Conservation (phyloP, 176 grass and related monocot genomes). For the Zoysia japonica region DNA sequence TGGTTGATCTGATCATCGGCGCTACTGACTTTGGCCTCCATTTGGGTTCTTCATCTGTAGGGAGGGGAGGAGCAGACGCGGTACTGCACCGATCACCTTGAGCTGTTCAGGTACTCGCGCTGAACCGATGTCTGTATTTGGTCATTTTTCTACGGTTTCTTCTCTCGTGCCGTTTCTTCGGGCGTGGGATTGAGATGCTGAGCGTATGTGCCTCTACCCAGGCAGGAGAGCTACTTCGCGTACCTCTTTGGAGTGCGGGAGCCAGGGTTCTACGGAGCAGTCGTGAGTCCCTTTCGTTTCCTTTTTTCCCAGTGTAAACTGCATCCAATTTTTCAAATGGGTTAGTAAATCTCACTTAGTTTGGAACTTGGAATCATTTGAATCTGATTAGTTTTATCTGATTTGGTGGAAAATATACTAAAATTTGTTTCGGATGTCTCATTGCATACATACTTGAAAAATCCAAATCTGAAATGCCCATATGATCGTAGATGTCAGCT, state of each 20-base stretch:
- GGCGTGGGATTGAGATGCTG: neutral
- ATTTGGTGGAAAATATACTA: too few relatives aligned
- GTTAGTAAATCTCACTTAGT: too few relatives aligned
- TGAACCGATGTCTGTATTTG: neutral
- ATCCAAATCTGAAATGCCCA: too few relatives aligned
- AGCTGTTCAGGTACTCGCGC: conserved; percentile 64
- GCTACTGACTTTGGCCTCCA: neutral
- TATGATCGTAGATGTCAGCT: too few relatives aligned
- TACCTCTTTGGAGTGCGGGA: conserved; percentile 86
- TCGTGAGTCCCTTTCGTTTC: too few relatives aligned
- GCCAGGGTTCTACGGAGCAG: conserved; percentile 57
- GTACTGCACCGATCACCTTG: conserved; percentile 77
- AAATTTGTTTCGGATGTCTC: too few relatives aligned
- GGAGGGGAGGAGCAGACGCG: conserved; percentile 75
- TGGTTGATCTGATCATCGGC: neutral
- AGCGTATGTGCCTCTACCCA: conserved; percentile 27
- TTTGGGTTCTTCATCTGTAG: conserved; percentile 24
- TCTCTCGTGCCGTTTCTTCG: neutral
- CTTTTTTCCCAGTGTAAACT: too few relatives aligned
- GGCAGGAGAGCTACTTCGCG: conserved; percentile 96
- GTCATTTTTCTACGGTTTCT: neutral
- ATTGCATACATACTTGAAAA: too few relatives aligned
- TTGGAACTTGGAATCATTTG: too few relatives aligned
- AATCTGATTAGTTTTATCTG: too few relatives aligned
- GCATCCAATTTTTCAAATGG: too few relatives aligned